Conservation (phyloP, 306 rosid species). For the Dalbergia oliveri region DNA sequence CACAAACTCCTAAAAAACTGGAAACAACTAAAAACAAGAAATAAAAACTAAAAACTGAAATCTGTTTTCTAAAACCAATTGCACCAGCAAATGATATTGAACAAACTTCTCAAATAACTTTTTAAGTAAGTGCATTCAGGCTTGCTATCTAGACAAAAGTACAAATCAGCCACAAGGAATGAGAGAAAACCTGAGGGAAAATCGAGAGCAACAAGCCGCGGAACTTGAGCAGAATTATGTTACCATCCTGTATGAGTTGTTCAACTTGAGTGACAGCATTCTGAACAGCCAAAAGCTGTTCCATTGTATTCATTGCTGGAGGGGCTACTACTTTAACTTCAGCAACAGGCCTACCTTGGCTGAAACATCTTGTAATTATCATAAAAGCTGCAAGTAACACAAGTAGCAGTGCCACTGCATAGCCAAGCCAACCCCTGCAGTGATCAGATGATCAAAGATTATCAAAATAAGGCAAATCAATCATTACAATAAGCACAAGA, state of each 20-base stretch:
- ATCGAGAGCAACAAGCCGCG: conserved; percentile 80
- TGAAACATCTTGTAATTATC: conserved; percentile 65
- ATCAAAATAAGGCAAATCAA: conserved; percentile 28
- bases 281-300: conserved; percentile 95
- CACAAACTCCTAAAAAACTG: too few species aligned
- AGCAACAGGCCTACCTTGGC: conserved; percentile 62
- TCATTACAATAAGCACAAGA: not conserved
- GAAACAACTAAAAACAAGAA: too few species aligned
- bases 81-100: not conserved
- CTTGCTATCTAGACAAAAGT: conserved; percentile 13
- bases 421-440: conserved; percentile 91
- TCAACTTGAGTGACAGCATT: conserved; percentile 83
- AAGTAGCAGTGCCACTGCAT: conserved; percentile 61
- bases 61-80: too few species aligned
- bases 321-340: conserved; percentile 83
- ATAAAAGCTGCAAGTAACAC: conserved; percentile 68
- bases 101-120: conserved; percentile 7
- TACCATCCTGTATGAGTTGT: conserved; percentile 77
- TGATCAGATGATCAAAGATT: conserved; percentile 31
- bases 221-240: conserved; percentile 81
- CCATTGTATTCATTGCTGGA: conserved; percentile 89
- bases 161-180: not conserved
- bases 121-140: not conserved
- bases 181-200: conserved; percentile 83
- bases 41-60: too few species aligned